Evolutionary conservation across 768 basidiomycete species (phyloP).

Genomic region (Lyophyllum shimeji): DNA sequence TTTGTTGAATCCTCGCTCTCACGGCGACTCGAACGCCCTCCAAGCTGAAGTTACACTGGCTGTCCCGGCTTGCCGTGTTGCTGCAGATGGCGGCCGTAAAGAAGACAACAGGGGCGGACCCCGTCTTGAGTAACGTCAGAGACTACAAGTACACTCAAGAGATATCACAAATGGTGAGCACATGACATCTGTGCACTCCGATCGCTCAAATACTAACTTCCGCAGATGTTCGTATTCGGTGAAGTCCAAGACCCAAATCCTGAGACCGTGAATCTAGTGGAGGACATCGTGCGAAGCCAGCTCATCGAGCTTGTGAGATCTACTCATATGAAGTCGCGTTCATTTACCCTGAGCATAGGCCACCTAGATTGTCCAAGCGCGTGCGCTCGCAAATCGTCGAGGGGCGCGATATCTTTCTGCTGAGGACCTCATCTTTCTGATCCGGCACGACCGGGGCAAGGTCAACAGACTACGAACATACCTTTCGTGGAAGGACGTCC

Average conservation of each 20-base stretch:
- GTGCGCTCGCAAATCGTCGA: conserved; percentile 77
- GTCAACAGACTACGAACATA: conserved; percentile 92
- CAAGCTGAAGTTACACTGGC: background rate
- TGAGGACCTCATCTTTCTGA: conserved; percentile 95
- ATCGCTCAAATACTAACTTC: background rate
- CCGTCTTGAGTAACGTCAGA: conserved; percentile 22
- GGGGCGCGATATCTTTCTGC: conserved; percentile 85
- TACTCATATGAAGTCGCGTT: background rate
- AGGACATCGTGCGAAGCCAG: conserved; percentile 90
- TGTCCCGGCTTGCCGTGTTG: background rate
- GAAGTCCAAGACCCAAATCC: conserved; percentile 88
- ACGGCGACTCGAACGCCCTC: background rate
- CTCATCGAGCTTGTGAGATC: conserved; percentile 80
- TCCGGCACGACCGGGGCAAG: conserved; percentile 91
- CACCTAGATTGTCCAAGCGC: conserved; percentile 82
- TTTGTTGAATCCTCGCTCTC: background rate
- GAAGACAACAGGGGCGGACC: conserved; percentile 14
- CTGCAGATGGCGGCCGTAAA: conserved; percentile 14
- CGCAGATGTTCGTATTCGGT: conserved; percentile 94
- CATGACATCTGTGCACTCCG: background rate
- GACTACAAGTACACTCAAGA: conserved; percentile 92
- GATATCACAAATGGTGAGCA: conserved; percentile 87
- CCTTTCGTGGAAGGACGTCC: conserved; percentile 95
- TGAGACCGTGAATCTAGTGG: conserved; percentile 91
- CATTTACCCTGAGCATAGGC: background rate